Evolutionary conservation across 805 yeast species (phyloP).

Genomic region (Debaryomyces castellii): DNA sequence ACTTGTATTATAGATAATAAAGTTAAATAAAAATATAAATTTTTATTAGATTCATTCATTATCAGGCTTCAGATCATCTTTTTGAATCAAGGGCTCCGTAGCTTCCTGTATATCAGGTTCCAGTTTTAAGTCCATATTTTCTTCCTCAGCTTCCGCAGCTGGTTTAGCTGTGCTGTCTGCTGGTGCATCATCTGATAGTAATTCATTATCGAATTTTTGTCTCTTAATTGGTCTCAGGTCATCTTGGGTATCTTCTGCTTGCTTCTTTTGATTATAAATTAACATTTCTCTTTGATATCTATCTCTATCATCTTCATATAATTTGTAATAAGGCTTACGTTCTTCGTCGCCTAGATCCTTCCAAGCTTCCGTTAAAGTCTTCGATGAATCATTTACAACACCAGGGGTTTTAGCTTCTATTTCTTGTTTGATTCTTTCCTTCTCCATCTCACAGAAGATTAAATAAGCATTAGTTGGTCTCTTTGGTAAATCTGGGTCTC

Average conservation of each 20-base stretch:
- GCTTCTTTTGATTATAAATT: slow-evolving; percentile 41
- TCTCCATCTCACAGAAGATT: slow-evolving; percentile 82
- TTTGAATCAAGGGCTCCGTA: background rate
- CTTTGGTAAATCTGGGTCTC: slow-evolving; percentile 85
- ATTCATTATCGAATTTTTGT: slow-evolving; percentile 12
- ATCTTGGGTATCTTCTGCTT: slow-evolving; percentile 9
- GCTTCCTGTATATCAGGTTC: background rate
- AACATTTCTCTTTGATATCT: slow-evolving; percentile 75
- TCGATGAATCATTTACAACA: slow-evolving; percentile 60
- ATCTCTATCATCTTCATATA: slow-evolving; percentile 75
- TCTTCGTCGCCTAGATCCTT: slow-evolving; percentile 66
- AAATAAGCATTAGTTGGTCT: slow-evolving; percentile 89
- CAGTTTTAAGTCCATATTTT: background rate
- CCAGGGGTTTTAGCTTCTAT: slow-evolving; percentile 54
- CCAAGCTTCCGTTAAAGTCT: slow-evolving; percentile 85
- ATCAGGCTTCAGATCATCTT: background rate
- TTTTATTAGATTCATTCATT: background rate
- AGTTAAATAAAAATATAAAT: background rate
- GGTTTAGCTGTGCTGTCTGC: background rate
- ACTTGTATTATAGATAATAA: background rate
- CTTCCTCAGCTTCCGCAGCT: background rate
- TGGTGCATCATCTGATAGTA: background rate
- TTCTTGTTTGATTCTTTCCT: slow-evolving; percentile 64
- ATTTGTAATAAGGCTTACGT: slow-evolving; percentile 68
- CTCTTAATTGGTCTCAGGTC: slow-evolving; percentile 6